A percentile compares a stretch with the other conserved stretches of the same genome.
phyloP scores from a whole-genome alignment of 345 rosid genomes.

The Eucalyptus dawsonii region DNA sequence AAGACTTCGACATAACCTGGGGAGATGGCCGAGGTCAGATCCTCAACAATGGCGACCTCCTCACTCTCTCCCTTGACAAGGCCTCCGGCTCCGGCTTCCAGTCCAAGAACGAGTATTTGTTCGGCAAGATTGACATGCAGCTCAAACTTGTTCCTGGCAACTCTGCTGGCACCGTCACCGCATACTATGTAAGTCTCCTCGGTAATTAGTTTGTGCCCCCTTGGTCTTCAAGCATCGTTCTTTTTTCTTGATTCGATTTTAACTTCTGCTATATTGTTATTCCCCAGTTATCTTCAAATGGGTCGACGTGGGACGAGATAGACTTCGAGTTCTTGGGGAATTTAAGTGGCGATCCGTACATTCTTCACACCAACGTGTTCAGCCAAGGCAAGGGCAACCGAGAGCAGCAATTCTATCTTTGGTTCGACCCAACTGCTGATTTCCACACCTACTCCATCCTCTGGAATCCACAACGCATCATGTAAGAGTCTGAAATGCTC shows the following conservation, averaged over 20 bases:
- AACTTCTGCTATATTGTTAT: not conserved
- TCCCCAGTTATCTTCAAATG: not conserved
- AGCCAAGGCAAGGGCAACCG: not conserved
- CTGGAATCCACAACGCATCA: not conserved
- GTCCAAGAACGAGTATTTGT: constrained; percentile 39
- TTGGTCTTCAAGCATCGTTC: not conserved
- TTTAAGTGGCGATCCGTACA: not conserved
- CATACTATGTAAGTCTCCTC: not conserved
- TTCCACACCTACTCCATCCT: not conserved
- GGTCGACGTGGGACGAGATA: not conserved
- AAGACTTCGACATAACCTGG: constrained; percentile 41
- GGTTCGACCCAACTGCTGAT: not conserved
- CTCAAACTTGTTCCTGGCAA: not conserved
- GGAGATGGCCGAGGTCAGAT: constrained; percentile 52
- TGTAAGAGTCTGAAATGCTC: not conserved
- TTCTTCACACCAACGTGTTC: not conserved
- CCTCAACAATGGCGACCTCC: constrained; percentile 41
- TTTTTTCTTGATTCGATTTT: not conserved
- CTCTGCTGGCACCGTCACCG: not conserved
- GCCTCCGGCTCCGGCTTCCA: constrained; percentile 62
- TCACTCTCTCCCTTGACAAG: constrained; percentile 52
- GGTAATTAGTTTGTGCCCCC: not conserved
- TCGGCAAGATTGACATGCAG: constrained; percentile 30
- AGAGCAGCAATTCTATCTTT: not conserved
- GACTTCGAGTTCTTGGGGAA: not conserved